phyloP scores from a whole-genome alignment of 2,329 filamentous ascomycete species.

The Trichoderma sp. region DNA sequence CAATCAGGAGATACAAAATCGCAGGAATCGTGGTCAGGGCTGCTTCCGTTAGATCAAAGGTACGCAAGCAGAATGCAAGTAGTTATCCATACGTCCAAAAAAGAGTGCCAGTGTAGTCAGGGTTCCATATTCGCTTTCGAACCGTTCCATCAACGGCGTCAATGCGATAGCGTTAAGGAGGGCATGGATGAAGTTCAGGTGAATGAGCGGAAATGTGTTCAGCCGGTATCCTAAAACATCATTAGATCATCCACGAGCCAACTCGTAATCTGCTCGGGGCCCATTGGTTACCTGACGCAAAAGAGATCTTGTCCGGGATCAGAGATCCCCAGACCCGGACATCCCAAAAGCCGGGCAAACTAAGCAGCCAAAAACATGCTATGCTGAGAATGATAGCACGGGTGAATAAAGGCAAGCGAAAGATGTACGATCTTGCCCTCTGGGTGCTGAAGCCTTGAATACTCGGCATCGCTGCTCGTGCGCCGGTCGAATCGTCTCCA shows the following conservation, averaged over 20 bases:
- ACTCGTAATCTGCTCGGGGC: neutral
- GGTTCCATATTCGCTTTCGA: constrained; percentile 91
- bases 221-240: constrained; percentile 77
- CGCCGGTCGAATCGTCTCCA: constrained; percentile 15
- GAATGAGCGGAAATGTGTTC: constrained; percentile 89
- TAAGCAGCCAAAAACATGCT: constrained; percentile 63
- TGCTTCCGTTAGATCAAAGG: constrained; percentile 42
- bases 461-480: constrained; percentile 38
- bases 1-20: constrained; percentile 76
- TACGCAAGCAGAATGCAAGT: neutral
- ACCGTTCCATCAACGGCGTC: constrained; percentile 87
- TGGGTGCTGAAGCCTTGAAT: constrained; percentile 57
- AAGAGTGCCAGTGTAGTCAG: constrained; percentile 86
- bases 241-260: constrained; percentile 4
- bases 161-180: constrained; percentile 79
- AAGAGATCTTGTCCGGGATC: constrained; percentile 73
- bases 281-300: constrained; percentile 65
- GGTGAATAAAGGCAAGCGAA: constrained; percentile 87
- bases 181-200: constrained; percentile 78
- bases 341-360: constrained; percentile 71
- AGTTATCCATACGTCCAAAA: constrained; percentile 75
- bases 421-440: constrained; percentile 78
- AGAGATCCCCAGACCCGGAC: constrained; percentile 77
- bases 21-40: constrained; percentile 82
- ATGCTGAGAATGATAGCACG: constrained; percentile 70